Percentiles rank a stretch among this genome's conserved stretches.
Conservation (phyloP, 352 stramenopile species). For the Elongisporangium senticosum region DNA sequence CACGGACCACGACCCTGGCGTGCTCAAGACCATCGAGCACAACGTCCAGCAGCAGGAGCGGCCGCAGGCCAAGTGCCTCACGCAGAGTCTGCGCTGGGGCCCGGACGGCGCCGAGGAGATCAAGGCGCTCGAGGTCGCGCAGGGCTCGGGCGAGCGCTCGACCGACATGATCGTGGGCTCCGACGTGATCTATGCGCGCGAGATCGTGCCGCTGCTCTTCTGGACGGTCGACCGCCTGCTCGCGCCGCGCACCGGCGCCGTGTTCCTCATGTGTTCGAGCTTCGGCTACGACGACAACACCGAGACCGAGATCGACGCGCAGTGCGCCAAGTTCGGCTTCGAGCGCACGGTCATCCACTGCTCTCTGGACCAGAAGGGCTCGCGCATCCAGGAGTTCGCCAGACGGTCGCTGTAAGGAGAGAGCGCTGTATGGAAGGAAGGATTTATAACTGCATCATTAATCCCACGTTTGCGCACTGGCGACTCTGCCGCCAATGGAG, state of each 20-base stretch:
- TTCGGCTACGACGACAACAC: constrained; percentile 67
- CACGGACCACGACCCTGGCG: constrained; percentile 76
- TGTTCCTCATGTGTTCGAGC: constrained; percentile 78
- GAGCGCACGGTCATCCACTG: constrained; percentile 42
- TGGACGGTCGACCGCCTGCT: constrained; percentile 71
- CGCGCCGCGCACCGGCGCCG: constrained; percentile 3
- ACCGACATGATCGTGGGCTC: constrained; percentile 66
- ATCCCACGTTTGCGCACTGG: constrained; percentile 1
- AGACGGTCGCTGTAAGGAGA: constrained; percentile 13
- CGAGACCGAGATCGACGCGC: constrained; percentile 57
- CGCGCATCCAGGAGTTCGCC: constrained; percentile 55
- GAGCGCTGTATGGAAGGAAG: background rate
- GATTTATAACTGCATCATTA: background rate
- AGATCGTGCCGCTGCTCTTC: constrained; percentile 66
- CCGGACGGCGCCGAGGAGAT: constrained; percentile 54
- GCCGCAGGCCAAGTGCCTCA: constrained; percentile 45
- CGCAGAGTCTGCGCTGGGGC: constrained; percentile 61
- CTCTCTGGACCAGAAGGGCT: constrained; percentile 29
- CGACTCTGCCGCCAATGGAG: constrained; percentile 2
- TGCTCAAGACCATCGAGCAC: constrained; percentile 77
- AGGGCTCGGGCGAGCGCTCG: constrained; percentile 1
- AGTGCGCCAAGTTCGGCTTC: constrained; percentile 43
- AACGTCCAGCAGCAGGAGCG: constrained; percentile 57
- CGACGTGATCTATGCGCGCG: constrained; percentile 70
- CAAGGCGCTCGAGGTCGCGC: constrained; percentile 26